A percentile compares a stretch with the other conserved stretches of the same genome.
These are phyloP conservation scores for Aspergillus vadensis DNA, from an alignment of 2,329 filamentous ascomycete species.

Conservation along the genomic window DNA sequence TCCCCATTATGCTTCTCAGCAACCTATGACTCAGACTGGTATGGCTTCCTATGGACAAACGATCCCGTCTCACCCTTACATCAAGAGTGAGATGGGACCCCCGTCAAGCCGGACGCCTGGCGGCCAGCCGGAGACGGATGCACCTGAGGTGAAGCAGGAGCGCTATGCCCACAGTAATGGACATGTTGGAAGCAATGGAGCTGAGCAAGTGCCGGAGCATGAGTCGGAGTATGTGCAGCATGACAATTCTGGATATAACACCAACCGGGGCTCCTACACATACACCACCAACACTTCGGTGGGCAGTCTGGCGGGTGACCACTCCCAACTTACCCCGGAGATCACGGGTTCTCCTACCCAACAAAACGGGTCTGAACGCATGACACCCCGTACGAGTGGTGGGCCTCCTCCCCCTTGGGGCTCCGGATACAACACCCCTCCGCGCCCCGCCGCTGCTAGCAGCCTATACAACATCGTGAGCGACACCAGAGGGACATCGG, in stretches of 20 bases:
- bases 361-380: constrained; percentile 77
- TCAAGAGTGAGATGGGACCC: constrained; percentile 87
- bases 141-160: constrained; percentile 69
- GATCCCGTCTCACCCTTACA: constrained; percentile 61
- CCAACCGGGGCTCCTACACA: constrained; percentile 72
- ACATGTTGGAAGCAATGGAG: constrained; percentile 55
- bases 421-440: constrained; percentile 76
- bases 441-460: constrained; percentile 69
- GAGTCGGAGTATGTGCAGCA: constrained; percentile 83
- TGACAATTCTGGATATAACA: constrained; percentile 69
- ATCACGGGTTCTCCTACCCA: constrained; percentile 80
- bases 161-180: constrained; percentile 62
- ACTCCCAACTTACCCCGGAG: constrained; percentile 75
- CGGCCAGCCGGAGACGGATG: constrained; percentile 61
- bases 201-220: constrained; percentile 71
- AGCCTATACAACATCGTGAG: constrained; percentile 89
- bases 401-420: constrained; percentile 73
- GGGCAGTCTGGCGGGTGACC: constrained; percentile 68
- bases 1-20: constrained; percentile 67
- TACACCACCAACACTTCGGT: constrained; percentile 70
- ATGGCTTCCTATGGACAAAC: constrained; percentile 67
- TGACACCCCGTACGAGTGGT: constrained; percentile 78
- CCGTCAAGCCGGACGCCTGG: constrained; percentile 65
- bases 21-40: constrained; percentile 61
- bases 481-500: constrained; percentile 66